Evolutionary conservation across 257 asterid genomes (phyloP).

Genomic region (Cordia subcordata): DNA sequence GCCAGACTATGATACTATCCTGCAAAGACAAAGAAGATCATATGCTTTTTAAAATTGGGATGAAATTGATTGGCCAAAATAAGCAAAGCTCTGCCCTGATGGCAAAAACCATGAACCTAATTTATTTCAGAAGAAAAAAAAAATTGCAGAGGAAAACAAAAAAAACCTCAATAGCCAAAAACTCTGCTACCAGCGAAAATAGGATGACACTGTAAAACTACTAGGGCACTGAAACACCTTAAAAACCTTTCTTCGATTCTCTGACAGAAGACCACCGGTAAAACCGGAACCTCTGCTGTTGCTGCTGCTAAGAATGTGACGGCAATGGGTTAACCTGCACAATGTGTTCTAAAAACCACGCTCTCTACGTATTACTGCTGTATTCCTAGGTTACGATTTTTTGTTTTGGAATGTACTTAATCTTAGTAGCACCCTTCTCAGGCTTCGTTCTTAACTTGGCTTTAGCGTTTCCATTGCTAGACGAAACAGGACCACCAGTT

Average conservation of each 20-base stretch:
- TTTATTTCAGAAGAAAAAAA: conserved; percentile 26
- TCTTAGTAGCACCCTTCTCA: conserved; percentile 37
- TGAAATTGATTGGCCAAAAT: not conserved
- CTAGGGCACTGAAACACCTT: conserved; percentile 2
- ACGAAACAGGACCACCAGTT: conserved; percentile 3
- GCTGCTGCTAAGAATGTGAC: conserved; percentile 5
- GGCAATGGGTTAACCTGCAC: conserved; percentile 29
- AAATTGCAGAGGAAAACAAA: conserved; percentile 5
- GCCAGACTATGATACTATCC: too few species aligned
- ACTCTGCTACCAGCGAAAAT: conserved; percentile 3
- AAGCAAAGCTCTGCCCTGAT: not conserved
- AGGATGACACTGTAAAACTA: conserved; percentile 8
- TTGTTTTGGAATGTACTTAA: conserved; percentile 56
- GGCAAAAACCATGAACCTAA: conserved; percentile 6
- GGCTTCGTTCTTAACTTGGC: conserved; percentile 34
- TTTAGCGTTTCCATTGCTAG: conserved; percentile 19
- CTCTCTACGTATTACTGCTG: conserved; percentile 14
- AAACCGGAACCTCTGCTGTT: conserved; percentile 48
- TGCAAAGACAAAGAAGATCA: too few species aligned
- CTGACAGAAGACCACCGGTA: conserved; percentile 46
- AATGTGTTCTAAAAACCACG: conserved; percentile 16
- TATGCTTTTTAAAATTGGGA: too few species aligned
- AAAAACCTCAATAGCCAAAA: conserved; percentile 12
- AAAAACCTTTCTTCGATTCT: conserved; percentile 11
- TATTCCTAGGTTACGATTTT: conserved; percentile 39